Percentiles rank a stretch among this genome's conserved stretches.
Evolutionary conservation across 2,329 filamentous ascomycete genomes (phyloP).

Genomic region (Fusarium pseudoanthophilum): DNA sequence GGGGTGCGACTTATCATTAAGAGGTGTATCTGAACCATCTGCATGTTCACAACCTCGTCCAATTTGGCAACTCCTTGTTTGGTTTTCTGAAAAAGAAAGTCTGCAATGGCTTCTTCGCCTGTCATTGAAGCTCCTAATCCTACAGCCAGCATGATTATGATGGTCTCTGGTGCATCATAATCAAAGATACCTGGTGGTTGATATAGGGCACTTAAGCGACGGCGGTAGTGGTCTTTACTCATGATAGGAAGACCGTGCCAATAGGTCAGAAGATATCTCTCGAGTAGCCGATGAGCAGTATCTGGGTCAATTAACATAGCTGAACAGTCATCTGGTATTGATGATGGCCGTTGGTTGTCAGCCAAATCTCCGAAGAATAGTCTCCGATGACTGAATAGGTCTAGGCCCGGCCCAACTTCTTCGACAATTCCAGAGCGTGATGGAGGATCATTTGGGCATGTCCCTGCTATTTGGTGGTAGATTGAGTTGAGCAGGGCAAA

Average conservation of each 20-base stretch:
- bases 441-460: conserved; percentile 31
- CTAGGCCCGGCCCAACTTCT: conserved; percentile 47
- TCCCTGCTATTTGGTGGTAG: conserved; percentile 48
- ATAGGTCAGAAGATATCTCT: conserved; percentile 54
- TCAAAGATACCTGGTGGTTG: conserved; percentile 44
- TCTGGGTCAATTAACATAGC: conserved; percentile 53
- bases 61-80: conserved; percentile 51
- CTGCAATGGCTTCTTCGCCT: conserved; percentile 52
- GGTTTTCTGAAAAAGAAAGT: conserved; percentile 56
- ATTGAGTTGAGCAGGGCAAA: conserved; percentile 54
- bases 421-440: conserved; percentile 43
- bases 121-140: conserved; percentile 52
- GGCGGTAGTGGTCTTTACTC: conserved; percentile 49
- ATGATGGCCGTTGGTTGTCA: conserved; percentile 46
- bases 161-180: conserved; percentile 50
- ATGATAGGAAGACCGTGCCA: conserved; percentile 53
- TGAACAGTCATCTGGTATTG: conserved; percentile 38
- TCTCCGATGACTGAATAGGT: conserved; percentile 45
- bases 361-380: conserved; percentile 52
- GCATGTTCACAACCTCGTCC: conserved; percentile 58
- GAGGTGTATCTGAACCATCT: conserved; percentile 55
- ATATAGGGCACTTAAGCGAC: conserved; percentile 51
- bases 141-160: conserved; percentile 52
- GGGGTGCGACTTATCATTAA: conserved; percentile 55
- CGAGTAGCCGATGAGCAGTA: conserved; percentile 51